These are phyloP conservation scores for Galium porrigens DNA, from an alignment of 305 asterid species.

Conservation along the genomic window DNA sequence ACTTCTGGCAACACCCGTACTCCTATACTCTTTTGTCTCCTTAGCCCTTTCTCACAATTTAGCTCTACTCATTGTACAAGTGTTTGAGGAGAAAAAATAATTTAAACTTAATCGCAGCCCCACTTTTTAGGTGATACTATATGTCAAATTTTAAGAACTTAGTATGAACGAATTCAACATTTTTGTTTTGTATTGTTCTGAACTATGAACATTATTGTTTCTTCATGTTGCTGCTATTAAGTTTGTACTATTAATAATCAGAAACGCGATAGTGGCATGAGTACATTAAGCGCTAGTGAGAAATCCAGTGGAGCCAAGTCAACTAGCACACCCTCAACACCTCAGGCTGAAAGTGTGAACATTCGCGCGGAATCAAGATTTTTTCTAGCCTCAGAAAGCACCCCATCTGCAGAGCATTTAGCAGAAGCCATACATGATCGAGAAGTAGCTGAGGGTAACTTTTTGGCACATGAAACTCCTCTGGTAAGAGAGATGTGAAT, in stretches of 20 bases:
- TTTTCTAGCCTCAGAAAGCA: conserved; percentile 51
- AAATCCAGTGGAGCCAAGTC: conserved; percentile 88
- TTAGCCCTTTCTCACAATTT: not conserved
- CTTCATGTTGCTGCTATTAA: not conserved
- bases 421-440: conserved; percentile 38
- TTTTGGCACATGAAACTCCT: conserved; percentile 48
- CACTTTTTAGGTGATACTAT: not conserved
- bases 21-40: no score
- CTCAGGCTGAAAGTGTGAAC: conserved; percentile 60
- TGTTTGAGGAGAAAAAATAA: not conserved
- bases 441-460: conserved; percentile 45
- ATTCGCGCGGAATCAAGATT: conserved; percentile 48
- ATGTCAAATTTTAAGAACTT: conserved; percentile 4
- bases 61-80: not conserved
- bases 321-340: conserved; percentile 68
- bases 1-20: not conserved
- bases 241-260: conserved; percentile 21
- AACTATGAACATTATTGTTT: not conserved
- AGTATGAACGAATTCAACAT: not conserved
- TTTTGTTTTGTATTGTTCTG: not conserved
- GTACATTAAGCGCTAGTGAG: conserved; percentile 76
- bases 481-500: conserved; percentile 40
- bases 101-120: not conserved
- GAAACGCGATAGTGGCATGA: conserved; percentile 73
- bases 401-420: conserved; percentile 42